Conservation (phyloP, 179 eudicot genomes). For the Camellia oleifera region DNA sequence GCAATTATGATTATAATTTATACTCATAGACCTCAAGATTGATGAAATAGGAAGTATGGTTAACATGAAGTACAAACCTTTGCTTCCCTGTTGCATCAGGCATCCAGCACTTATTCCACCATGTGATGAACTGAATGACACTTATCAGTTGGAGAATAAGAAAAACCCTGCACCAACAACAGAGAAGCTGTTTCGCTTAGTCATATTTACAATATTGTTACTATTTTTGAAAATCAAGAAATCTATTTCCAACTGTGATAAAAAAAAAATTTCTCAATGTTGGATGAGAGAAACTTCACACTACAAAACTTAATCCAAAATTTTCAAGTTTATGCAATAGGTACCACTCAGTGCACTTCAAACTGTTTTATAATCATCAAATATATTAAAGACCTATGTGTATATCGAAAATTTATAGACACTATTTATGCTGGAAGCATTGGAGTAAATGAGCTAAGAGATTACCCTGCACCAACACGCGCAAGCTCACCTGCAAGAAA, state of each 20-base stretch:
- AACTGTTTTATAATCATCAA: background rate
- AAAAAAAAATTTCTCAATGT: no score
- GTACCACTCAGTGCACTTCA: background rate
- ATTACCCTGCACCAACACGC: conserved; percentile 95
- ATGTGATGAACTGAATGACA: conserved; percentile 83
- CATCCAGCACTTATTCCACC: conserved; percentile 97
- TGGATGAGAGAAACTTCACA: no score
- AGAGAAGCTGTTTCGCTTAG: background rate
- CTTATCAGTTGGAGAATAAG: conserved; percentile 87
- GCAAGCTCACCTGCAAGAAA: conserved; percentile 76
- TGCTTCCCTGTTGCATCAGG: conserved; percentile 60
- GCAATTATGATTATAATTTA: no score
- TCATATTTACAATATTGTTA: background rate
- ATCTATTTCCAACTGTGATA: no score
- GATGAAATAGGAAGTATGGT: background rate
- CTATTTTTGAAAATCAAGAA: background rate
- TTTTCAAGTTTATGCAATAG: background rate
- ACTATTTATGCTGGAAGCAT: background rate
- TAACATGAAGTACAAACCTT: conserved; percentile 37
- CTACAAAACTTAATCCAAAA: background rate
- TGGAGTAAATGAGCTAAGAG: conserved; percentile 9
- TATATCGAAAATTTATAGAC: background rate
- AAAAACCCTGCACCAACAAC: conserved; percentile 52
- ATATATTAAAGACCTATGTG: background rate
- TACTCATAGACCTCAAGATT: background rate